A percentile compares a stretch with the other conserved stretches of the same genome.
These are phyloP conservation scores for Torulaspora indica DNA, from an alignment of 805 yeast genomes.

Conservation along the genomic window DNA sequence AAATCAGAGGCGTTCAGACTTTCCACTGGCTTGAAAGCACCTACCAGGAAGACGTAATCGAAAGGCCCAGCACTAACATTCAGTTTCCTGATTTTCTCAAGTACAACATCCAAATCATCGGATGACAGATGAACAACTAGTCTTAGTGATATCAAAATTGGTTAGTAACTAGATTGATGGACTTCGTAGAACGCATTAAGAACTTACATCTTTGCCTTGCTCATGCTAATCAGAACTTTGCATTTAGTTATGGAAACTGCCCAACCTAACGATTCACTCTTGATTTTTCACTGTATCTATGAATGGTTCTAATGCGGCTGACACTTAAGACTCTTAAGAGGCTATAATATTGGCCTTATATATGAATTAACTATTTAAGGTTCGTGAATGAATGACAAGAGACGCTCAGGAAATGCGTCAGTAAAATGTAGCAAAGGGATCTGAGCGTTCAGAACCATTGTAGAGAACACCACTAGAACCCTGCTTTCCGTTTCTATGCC, in stretches of 20 bases:
- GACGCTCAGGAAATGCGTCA: conserved; percentile 8
- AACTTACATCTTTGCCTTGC: conserved; percentile 15
- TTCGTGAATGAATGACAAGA: not conserved
- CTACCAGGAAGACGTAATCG: conserved; percentile 49
- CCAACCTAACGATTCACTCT: not conserved
- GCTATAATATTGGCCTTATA: no score
- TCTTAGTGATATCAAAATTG: not conserved
- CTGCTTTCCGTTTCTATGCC: conserved; percentile 55
- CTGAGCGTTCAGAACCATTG: conserved; percentile 36
- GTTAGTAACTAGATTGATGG: conserved; percentile 3
- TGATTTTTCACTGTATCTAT: not conserved
- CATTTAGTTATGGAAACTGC: no score
- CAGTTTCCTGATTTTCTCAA: conserved; percentile 48
- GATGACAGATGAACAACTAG: conserved; percentile 21
- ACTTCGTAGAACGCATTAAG: not conserved
- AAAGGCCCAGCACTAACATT: conserved; percentile 63
- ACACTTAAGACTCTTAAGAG: no score
- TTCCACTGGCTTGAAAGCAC: conserved; percentile 36
- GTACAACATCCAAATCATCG: conserved; percentile 24
- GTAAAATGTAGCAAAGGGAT: conserved; percentile 38
- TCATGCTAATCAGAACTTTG: conserved; percentile 1
- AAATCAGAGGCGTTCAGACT: conserved; percentile 20
- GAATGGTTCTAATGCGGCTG: not conserved
- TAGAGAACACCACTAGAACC: conserved; percentile 38
- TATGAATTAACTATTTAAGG: no score